Base-by-base conservation (phyloP, 352 stramenopile species). In the Salisapilia sapeloensis region DNA sequence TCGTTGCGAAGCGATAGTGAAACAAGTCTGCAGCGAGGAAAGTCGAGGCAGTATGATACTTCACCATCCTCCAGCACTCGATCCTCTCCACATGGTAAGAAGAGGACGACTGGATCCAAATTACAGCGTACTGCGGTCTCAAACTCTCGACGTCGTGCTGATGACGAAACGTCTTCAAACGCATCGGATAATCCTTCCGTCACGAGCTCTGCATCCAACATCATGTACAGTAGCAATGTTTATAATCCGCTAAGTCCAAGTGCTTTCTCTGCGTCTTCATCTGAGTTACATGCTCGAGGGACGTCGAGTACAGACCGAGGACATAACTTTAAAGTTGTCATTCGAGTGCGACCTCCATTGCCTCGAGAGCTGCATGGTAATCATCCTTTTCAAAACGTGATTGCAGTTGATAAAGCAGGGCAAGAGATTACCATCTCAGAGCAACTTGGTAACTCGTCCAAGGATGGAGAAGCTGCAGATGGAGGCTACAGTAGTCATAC, bases 271-370 rank as follows among this genome's bases (percentile, higher is more conserved):
- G 26, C 26, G 10, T 19, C 10, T 12, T 57, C 16, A 38, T 40
- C 35, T 57, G 42, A 4, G 30, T 18, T 22, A 47, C 22, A 20
- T 37, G 22, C 22, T 66, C 50, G 36, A 45, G 55, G 15, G 65
- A 46, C 19, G 43, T 23, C 5, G 58, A 67, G 34, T n/a, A n/a
- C n/a, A n/a, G n/a, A n/a, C n/a, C 64, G 69, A 6, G 69, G 69
- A 2, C 76, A 61, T 38, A 92, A 92, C 50, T 92, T 93, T 46
- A 92, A 92, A 35, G 84, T 96, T 28, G 84, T 95, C n/a, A 91
- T 96, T 39, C 70, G 84, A 29, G 78, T 94, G 16, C 72, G 84
- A 1, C 84, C 84, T 1, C 83, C 83, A 2, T 44, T 96, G 13
- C 75, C 77, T 1, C 53, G 84, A 18, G 84, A 96, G 43, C 56